phyloP scores from a whole-genome alignment of 306 rosid genomes.

The Vigna mungo region DNA sequence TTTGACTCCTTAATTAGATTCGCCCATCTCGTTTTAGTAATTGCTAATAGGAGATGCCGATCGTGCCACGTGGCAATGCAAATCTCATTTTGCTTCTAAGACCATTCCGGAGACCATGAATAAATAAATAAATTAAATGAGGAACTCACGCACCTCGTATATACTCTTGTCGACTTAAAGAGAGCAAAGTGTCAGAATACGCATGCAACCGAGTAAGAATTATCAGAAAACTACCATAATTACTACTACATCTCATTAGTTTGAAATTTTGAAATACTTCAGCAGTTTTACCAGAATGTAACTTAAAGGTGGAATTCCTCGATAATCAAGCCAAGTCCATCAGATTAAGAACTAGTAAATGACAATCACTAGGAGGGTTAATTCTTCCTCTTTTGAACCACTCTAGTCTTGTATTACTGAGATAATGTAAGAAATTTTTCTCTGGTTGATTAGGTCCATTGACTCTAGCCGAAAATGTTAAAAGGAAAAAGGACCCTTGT shows the following conservation, averaged over 20 bases:
- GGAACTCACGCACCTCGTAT: too few relatives aligned
- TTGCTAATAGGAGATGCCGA: too few relatives aligned
- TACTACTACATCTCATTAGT: not conserved
- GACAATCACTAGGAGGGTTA: not conserved
- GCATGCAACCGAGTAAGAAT: not conserved
- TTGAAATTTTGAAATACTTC: not conserved
- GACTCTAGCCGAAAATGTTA: not conserved
- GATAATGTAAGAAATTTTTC: constrained; percentile 3
- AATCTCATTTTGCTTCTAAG: too few relatives aligned
- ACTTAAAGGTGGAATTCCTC: not conserved
- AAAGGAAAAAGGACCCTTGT: not conserved
- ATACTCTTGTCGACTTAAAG: not conserved
- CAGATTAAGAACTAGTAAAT: constrained; percentile 6
- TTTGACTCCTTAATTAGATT: too few relatives aligned
- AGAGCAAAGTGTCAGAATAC: not conserved
- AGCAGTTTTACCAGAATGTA: not conserved
- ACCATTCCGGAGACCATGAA: too few relatives aligned
- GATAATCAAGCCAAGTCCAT: not conserved
- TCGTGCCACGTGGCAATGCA: too few relatives aligned
- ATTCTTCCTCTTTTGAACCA: not conserved
- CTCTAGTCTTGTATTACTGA: not conserved
- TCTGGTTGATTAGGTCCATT: not conserved
- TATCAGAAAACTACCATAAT: not conserved
- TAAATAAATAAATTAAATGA: too few relatives aligned
- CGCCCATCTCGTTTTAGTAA: too few relatives aligned